These are phyloP conservation scores for Xylariaceae sp. DNA, from an alignment of 2,329 filamentous ascomycete species.

Conservation along the genomic window DNA sequence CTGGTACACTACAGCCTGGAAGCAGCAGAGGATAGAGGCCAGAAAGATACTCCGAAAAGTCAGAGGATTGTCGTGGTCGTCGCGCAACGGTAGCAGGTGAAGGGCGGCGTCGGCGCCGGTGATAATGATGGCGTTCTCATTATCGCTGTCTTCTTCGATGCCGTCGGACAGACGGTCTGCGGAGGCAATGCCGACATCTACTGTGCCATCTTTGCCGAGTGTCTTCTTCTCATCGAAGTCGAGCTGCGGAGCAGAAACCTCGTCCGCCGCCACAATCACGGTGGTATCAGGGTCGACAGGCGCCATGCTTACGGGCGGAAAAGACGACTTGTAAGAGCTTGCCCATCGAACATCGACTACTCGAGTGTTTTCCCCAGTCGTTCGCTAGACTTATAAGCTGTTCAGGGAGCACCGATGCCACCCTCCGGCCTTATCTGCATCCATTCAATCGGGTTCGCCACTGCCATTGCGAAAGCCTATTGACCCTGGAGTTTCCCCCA, in stretches of 20 bases:
- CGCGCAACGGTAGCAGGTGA: slow-evolving; percentile 46
- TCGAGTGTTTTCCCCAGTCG: no score
- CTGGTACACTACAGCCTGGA: slow-evolving; percentile 52
- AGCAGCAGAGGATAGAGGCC: slow-evolving; percentile 43
- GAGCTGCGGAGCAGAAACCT: not conserved
- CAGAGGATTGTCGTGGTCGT: slow-evolving; percentile 47
- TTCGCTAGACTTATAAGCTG: no score
- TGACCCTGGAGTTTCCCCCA: no score
- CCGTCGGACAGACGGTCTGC: not conserved
- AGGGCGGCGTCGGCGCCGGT: slow-evolving; percentile 47
- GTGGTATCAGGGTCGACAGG: not conserved
- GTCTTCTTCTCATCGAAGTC: not conserved
- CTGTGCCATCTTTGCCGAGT: not conserved
- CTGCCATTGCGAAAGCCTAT: no score
- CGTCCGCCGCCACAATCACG: not conserved
- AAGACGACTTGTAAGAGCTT: no score
- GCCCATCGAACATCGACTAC: no score
- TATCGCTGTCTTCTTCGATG: slow-evolving; percentile 7
- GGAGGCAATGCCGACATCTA: no score
- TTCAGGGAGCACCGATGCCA: no score
- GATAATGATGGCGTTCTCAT: slow-evolving; percentile 43
- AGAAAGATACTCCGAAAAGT: slow-evolving; percentile 51
- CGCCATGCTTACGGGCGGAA: not conserved
- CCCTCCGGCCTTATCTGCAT: no score
- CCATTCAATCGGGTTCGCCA: no score